Percentiles rank a stretch among this genome's conserved stretches.
phyloP scores from a whole-genome alignment of 805 yeast species.

The Wickerhamiella domercqiae region DNA sequence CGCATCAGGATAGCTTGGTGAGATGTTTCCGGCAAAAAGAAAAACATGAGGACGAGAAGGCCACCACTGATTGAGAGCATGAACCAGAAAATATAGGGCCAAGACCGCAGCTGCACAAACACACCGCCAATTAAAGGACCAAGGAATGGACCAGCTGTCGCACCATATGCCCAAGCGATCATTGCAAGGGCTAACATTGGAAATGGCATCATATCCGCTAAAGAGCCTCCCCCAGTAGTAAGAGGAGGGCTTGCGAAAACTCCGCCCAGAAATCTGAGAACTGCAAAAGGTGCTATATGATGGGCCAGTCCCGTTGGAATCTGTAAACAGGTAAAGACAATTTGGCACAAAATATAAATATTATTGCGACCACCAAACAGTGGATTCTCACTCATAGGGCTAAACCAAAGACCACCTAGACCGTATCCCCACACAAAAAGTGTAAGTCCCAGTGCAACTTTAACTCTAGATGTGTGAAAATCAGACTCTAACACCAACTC shows the following conservation, averaged over 20 bases:
- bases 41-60: conserved; percentile 24
- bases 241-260: conserved; percentile 41
- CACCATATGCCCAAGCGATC: conserved; percentile 38
- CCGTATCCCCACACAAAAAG: conserved; percentile 48
- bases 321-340: conserved; percentile 36
- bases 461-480: conserved; percentile 25
- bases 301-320: conserved; percentile 39
- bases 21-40: conserved; percentile 36
- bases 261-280: conserved; percentile 39
- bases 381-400: conserved; percentile 39
- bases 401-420: conserved; percentile 38
- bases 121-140: conserved; percentile 46
- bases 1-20: conserved; percentile 31
- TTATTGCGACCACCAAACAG: conserved; percentile 34
- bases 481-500: conserved; percentile 30
- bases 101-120: conserved; percentile 28
- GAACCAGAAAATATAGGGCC: conserved; percentile 40
- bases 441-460: conserved; percentile 38
- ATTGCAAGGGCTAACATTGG: conserved; percentile 33
- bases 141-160: conserved; percentile 38
- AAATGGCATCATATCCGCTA: conserved; percentile 33
- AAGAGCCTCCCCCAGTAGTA: conserved; percentile 44
- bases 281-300: conserved; percentile 36
- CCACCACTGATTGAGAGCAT: conserved; percentile 28
- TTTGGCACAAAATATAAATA: conserved; percentile 32